Percentiles rank a stretch among this genome's conserved stretches.
These are phyloP conservation scores for Clarireedia hainanense DNA, from an alignment of 2,329 filamentous ascomycete species.

Conservation along the genomic window DNA sequence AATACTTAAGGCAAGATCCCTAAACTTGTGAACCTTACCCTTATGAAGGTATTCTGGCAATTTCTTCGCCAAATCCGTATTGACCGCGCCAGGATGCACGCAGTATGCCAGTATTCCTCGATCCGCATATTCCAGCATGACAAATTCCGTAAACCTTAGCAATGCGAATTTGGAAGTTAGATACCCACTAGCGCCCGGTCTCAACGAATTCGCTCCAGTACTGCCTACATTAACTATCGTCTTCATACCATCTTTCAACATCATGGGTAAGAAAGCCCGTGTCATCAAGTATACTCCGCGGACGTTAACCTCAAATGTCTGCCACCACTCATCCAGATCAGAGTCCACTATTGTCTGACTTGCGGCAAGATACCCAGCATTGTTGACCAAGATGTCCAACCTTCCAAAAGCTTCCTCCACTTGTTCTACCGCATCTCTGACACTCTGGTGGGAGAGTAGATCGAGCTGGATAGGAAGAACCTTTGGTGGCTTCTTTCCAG, in stretches of 20 bases:
- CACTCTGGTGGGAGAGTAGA: constrained; percentile 11
- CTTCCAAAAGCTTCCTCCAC: constrained; percentile 15
- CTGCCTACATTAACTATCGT: constrained; percentile 42
- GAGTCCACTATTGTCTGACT: constrained; percentile 10
- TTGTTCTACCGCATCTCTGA: constrained; percentile 10
- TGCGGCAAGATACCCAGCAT: constrained; percentile 17
- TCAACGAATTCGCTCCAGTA: constrained; percentile 33
- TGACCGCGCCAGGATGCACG: constrained; percentile 34
- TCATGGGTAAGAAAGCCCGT: constrained; percentile 15
- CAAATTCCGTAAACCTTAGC: constrained; percentile 40
- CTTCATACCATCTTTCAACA: constrained; percentile 28
- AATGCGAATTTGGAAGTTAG: constrained; percentile 42
- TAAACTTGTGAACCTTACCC: constrained; percentile 11
- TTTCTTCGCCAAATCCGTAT: constrained; percentile 32
- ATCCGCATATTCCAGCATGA: constrained; percentile 37
- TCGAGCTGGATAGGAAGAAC: constrained; percentile 17
- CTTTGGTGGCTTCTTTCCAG: constrained; percentile 15
- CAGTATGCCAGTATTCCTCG: constrained; percentile 35
- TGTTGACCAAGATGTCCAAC: constrained; percentile 24
- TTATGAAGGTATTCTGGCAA: constrained; percentile 26
- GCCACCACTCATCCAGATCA: constrained; percentile 16
- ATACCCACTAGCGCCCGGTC: constrained; percentile 37
- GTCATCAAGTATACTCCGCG: constrained; percentile 17
- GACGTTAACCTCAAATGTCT: constrained; percentile 19
- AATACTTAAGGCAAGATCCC: too few species aligned